Evolutionary conservation across 495 filamentous ascomycete genomes (phyloP).

Genomic region (Terfezia boudieri): DNA sequence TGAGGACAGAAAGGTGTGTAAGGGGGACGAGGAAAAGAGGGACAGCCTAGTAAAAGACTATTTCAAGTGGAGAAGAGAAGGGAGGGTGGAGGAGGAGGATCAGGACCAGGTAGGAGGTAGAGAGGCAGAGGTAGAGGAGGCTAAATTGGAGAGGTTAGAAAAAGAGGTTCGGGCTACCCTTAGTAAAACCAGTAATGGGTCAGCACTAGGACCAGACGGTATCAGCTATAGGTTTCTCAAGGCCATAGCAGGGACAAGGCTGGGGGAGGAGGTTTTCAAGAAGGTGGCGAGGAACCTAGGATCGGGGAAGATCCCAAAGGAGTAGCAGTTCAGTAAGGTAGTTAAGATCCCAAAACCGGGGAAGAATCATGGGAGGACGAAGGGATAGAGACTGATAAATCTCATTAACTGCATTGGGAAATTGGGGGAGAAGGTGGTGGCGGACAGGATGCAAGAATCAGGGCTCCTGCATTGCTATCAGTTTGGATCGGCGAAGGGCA

Average conservation of each 20-base stretch:
- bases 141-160: background rate
- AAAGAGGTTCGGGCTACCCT: background rate
- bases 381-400: background rate
- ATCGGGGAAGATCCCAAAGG: background rate
- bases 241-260: background rate
- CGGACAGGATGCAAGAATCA: background rate
- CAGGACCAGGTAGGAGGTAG: background rate
- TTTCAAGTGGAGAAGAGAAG: too few relatives aligned
- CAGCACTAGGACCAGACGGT: background rate
- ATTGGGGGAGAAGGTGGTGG: background rate
- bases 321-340: background rate
- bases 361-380: background rate
- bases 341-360: background rate
- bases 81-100: too few relatives aligned
- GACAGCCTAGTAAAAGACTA: too few relatives aligned
- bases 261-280: background rate
- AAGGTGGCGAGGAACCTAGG: background rate
- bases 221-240: background rate
- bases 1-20: fast-evolving
- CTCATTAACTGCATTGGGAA: background rate
- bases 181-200: background rate
- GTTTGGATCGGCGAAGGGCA: too few relatives aligned
- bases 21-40: too few relatives aligned
- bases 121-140: background rate
- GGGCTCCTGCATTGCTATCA: background rate